Base-by-base conservation (phyloP, 495 filamentous ascomycete species). In the Penicillium fimorum region DNA sequence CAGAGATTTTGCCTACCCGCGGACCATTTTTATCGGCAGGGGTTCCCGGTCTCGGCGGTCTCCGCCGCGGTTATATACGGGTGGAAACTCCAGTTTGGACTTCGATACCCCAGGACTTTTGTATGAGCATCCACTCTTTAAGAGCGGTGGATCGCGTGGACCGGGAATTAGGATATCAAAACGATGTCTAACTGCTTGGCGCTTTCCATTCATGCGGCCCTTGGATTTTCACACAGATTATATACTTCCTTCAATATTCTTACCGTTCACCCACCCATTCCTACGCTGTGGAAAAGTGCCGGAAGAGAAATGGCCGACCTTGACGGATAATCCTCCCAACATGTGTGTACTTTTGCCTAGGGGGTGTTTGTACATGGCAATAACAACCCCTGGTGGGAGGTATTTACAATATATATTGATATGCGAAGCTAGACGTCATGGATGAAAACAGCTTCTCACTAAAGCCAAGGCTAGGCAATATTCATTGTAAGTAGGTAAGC, bases 251-350 rank as follows among this genome's bases (percentile, higher is more conserved):
- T 38, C 35, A n/a, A 38, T n/a, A 7, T n/a, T 15, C 15, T 7
- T n/a, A 15, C 35, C 0, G 7, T 38, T 8, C 3, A n/a, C 15
- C 0, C 15, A 37, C 15, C 3, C 6, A 38, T 17, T 72, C 70
- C 72, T 35, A 60, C 67, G 24, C 69, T 75, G 33, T 73, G 88
- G 56, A 56, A 56, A 78, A 49, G 64, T 47, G 20, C 67, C 86
- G 55, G 77, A 86, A 69, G 68, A 72, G 29, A 76, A 81, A 50
- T 82, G 78, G 66, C 70, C 61, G 6, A 58, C 52, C 18, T 3
- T 59, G 1, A 48, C 47, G 22, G 47, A 55, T 5, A 56, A 61
- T 52, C 57, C 30, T 53, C 58, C 22, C 53, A 58, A 43, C 64
- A 47, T 59, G 55, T 18, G 62, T 24, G 8, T 10, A 17, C 0